These are phyloP conservation scores for Lipomyces kockii DNA, from an alignment of 805 yeast species.

Conservation along the genomic window DNA sequence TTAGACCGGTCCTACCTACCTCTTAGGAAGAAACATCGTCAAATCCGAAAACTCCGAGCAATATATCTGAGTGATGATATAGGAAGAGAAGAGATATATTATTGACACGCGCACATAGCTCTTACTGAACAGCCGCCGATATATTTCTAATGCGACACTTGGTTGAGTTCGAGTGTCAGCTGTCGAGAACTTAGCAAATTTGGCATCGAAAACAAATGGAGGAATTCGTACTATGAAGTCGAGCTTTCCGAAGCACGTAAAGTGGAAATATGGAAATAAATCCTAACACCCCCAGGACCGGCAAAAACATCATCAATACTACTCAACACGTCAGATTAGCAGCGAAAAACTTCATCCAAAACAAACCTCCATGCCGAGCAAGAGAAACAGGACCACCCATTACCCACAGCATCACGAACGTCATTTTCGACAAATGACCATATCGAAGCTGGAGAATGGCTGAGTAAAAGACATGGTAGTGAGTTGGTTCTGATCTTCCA, in stretches of 20 bases:
- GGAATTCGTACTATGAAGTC: conserved; percentile 32
- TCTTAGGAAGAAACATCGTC: conserved; percentile 20
- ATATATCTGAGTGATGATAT: conserved; percentile 16
- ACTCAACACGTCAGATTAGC: neutral
- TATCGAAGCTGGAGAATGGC: conserved; percentile 37
- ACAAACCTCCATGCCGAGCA: conserved; percentile 27
- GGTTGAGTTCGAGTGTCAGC: conserved; percentile 22
- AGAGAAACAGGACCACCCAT: conserved; percentile 11
- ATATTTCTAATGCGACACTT: conserved; percentile 20
- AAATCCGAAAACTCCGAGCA: conserved; percentile 28
- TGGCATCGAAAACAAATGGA: neutral
- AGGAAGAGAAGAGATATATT: conserved; percentile 22
- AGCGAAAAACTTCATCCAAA: neutral
- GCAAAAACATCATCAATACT: conserved; percentile 24
- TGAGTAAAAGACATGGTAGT: conserved; percentile 35
- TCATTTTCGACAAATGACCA: conserved; percentile 25
- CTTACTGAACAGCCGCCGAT: conserved; percentile 13
- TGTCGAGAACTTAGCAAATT: neutral
- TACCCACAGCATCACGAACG: conserved; percentile 19
- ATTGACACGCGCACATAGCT: conserved; percentile 10
- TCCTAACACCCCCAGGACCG: conserved; percentile 20
- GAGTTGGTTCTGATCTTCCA: conserved; percentile 34
- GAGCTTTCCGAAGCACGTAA: conserved; percentile 37
- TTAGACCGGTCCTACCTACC: conserved; percentile 8
- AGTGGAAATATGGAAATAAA: conserved; percentile 27